Evolutionary conservation across 805 yeast species (phyloP).

Genomic region (Pichia paraexigua): DNA sequence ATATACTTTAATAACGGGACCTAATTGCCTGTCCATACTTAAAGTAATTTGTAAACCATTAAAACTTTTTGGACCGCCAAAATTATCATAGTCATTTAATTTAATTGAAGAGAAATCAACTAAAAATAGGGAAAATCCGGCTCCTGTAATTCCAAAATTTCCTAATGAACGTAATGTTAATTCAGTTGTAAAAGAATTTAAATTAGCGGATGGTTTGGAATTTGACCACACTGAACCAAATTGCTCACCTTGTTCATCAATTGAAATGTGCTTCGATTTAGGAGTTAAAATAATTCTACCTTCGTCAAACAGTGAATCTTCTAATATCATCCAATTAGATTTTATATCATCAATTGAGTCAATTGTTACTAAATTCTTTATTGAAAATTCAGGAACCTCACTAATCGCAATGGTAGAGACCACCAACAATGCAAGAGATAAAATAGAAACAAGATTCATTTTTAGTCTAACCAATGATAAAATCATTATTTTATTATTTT

Average conservation of each 20-base stretch:
- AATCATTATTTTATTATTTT: neutral
- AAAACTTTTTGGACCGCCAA: conserved; percentile 48
- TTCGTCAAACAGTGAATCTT: conserved; percentile 34
- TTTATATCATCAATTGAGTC: conserved; percentile 28
- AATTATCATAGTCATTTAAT: conserved; percentile 28
- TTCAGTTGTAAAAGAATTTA: conserved; percentile 41
- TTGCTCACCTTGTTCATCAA: conserved; percentile 15
- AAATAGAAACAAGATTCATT: neutral
- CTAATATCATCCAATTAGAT: conserved; percentile 36
- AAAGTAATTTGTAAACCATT: conserved; percentile 64
- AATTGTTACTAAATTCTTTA: conserved; percentile 21
- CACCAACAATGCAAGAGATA: neutral
- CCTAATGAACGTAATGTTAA: conserved; percentile 57
- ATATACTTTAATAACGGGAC: conserved; percentile 49
- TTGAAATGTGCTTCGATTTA: conserved; percentile 21
- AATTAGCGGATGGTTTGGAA: conserved; percentile 16
- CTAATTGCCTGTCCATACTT: conserved; percentile 35
- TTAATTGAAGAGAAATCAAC: conserved; percentile 31
- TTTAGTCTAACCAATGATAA: neutral
- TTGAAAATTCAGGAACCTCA: conserved; percentile 13
- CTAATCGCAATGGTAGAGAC: neutral
- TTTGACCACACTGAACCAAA: conserved; percentile 33
- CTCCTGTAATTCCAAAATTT: conserved; percentile 36
- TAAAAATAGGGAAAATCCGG: conserved; percentile 56
- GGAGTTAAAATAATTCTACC: conserved; percentile 52